Evolutionary conservation across 495 filamentous ascomycete species (phyloP).

Genomic region (Corynascus novoguineensis): DNA sequence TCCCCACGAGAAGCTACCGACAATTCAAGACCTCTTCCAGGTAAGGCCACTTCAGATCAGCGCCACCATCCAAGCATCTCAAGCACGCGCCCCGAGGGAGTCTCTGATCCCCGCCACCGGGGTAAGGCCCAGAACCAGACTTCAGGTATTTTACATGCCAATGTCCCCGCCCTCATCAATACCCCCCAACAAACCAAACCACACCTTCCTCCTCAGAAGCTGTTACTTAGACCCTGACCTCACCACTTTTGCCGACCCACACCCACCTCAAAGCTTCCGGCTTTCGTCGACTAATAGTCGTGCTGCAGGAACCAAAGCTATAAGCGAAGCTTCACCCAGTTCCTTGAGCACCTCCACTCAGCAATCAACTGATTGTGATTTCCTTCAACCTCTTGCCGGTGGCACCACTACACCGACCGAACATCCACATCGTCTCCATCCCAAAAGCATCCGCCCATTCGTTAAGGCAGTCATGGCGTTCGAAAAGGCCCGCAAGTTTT

Average conservation of each 20-base stretch:
- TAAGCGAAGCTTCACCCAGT: slow-evolving; percentile 5
- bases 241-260: not conserved
- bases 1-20: not conserved
- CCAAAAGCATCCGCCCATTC: slow-evolving; percentile 20
- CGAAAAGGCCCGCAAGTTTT: slow-evolving; percentile 36
- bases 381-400: slow-evolving; percentile 7
- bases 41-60: slow-evolving; percentile 1
- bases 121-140: not conserved
- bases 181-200: not conserved
- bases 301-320: not conserved
- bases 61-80: slow-evolving; percentile 3
- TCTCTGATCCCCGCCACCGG: not conserved
- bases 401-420: slow-evolving; percentile 3
- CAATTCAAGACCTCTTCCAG: slow-evolving; percentile 2
- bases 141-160: not conserved
- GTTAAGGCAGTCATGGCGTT: slow-evolving; percentile 35
- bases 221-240: too few relatives aligned
- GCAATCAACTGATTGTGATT: not conserved
- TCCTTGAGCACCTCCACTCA: too few relatives aligned
- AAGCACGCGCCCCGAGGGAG: not conserved
- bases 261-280: not conserved
- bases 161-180: not conserved
- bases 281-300: not conserved
- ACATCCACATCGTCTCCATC: slow-evolving; percentile 7
- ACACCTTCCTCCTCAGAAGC: not conserved